Percentiles rank a stretch among this genome's conserved stretches.
Conservation (phyloP, 176 grass and related monocot species). For the Zea luxurians region DNA sequence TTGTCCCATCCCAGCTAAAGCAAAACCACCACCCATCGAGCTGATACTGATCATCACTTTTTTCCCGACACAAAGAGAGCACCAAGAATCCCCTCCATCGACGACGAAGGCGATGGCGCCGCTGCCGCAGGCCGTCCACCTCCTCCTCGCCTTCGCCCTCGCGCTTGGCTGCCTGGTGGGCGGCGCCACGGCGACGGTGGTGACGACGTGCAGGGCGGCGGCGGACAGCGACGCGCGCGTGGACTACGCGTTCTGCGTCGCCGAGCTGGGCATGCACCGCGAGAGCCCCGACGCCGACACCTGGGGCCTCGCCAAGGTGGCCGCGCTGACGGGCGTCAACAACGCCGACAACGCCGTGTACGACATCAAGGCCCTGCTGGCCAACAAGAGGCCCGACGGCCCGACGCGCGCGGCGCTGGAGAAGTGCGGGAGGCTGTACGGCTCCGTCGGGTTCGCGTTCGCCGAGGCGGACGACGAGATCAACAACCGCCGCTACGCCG, state of each 20-base stretch:
- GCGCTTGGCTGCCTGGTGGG: background rate
- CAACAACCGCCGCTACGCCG: conserved; percentile 33
- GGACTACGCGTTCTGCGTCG: conserved; percentile 55
- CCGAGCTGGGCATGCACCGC: conserved; percentile 42
- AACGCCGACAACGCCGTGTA: conserved; percentile 27
- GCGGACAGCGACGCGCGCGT: conserved; percentile 43
- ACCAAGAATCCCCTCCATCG: no score
- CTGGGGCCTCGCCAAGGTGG: conserved; percentile 60
- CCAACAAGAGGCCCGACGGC: background rate
- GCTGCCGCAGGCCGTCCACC: background rate
- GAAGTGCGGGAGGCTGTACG: conserved; percentile 36
- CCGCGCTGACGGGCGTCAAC: conserved; percentile 39
- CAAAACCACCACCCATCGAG: no score
- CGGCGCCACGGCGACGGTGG: conserved; percentile 36
- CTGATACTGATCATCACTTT: no score
- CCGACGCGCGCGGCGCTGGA: conserved; percentile 8
- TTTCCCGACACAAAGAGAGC: no score
- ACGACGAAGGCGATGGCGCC: background rate
- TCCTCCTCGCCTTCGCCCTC: background rate
- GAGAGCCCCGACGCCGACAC: conserved; percentile 46
- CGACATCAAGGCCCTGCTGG: conserved; percentile 27
- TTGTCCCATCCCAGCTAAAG: no score
- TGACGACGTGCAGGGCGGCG: conserved; percentile 47
- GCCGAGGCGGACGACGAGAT: conserved; percentile 42
- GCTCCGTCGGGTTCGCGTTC: conserved; percentile 31